Evolutionary conservation across 129 eudicot genomes (phyloP), one percentile per base, ranked within the genome.

Genomic region (Scalesia atractyloides): DNA sequence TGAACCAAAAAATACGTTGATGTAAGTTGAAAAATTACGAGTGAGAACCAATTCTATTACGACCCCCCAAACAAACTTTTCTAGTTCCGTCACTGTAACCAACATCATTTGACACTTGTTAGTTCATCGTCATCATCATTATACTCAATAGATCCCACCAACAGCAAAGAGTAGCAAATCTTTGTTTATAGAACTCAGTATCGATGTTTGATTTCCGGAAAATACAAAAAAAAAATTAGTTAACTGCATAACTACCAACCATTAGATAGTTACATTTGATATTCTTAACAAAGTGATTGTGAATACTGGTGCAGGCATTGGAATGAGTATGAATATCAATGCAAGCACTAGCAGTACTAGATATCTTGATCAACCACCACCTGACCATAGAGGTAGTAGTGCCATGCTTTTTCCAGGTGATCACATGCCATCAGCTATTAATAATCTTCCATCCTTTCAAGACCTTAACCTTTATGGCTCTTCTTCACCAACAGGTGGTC

Each of bases 371-470:
- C 80, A 74, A 62, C 70, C 76, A 11, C 51, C 76, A 68, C 70
- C 18, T 48, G 54, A 61, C 63, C 63, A 57, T 61, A 24, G 71
- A 62, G 76, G 48, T 5, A 69, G 71, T 2, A 69, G 71, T 2
- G 24, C 59, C 14, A 62, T 78, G 82, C 20, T 78, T 36, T 49
- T 77, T 51, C 76, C 76, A 1, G 76, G 82, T 16, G 82, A 78
- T 63, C 82, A 78, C 22, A 63, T 76, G 54, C 64, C 81, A 60
- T 60, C 70, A 0, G 63, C 74, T 16, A 79, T 79, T 39, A 91
- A 91, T 73, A 86, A 82, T 47, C 90, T 89, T 76, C 96, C 98
- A 20, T 84, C 96, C 15, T 88, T 93, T 69, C 97, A 93, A 84
- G 98, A 93, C 71, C 97, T 90, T 68, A 90, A 93, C 74, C 87